Evolutionary conservation across 768 basidiomycete species (phyloP).

Genomic region (Scleroderma citrinum): DNA sequence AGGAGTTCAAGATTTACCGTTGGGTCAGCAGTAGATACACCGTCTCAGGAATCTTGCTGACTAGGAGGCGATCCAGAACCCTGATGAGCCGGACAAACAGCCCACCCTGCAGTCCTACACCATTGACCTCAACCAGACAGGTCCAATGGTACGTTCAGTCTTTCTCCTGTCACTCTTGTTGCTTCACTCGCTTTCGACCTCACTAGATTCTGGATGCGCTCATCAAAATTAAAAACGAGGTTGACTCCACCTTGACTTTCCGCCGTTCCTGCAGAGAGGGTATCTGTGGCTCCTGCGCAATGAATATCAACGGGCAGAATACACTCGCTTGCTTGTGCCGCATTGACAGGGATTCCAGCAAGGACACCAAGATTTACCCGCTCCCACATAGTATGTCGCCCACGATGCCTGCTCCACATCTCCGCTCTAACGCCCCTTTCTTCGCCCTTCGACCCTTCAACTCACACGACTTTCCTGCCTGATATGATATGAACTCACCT

Average conservation of each 20-base stretch:
- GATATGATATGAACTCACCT: not conserved
- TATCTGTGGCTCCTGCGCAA: conserved; percentile 97
- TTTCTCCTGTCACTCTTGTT: not conserved
- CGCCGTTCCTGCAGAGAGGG: conserved; percentile 90
- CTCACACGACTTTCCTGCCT: not conserved
- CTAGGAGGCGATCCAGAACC: conserved; percentile 55
- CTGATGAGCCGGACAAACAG: conserved; percentile 89
- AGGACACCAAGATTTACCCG: conserved; percentile 91
- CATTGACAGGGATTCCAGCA: conserved; percentile 69
- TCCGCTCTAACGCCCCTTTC: not conserved
- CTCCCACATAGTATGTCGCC: conserved; percentile 84
- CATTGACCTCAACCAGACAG: conserved; percentile 89
- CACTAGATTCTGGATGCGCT: conserved; percentile 77
- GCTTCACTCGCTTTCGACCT: no score
- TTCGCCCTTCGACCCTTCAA: not conserved
- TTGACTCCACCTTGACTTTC: conserved; percentile 96
- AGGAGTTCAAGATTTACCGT: conserved; percentile 98
- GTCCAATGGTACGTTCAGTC: conserved; percentile 70
- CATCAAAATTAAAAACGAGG: conserved; percentile 99
- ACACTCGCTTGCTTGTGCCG: conserved; percentile 96
- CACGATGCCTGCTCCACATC: not conserved
- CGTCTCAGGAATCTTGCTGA: not conserved
- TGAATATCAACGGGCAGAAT: conserved; percentile 99
- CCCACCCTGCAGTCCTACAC: conserved; percentile 87
- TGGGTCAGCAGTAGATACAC: conserved; percentile 52